Conservation (phyloP, 2,329 filamentous ascomycete species). For the Coniella lustricola region DNA sequence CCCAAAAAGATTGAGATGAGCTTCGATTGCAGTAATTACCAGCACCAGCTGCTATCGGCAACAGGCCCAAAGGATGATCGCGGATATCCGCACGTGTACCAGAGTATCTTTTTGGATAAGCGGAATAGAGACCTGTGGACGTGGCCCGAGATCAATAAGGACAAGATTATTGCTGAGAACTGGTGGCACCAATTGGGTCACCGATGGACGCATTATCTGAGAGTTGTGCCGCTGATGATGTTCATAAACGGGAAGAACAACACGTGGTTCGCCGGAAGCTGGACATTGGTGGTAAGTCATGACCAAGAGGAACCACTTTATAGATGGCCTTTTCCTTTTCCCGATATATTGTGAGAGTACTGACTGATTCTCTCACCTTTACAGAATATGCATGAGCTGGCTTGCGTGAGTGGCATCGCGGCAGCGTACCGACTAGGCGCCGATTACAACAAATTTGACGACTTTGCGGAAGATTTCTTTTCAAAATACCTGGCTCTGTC, state of each 20-base stretch:
- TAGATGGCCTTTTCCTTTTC: neutral
- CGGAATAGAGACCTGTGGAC: constrained; percentile 50
- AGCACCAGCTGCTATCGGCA: constrained; percentile 56
- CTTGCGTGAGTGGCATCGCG: constrained; percentile 63
- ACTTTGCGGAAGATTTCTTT: constrained; percentile 41
- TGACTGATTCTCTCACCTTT: neutral
- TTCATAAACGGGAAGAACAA: constrained; percentile 58
- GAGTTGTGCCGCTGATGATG: constrained; percentile 66
- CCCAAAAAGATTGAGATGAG: constrained; percentile 58
- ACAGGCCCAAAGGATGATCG: constrained; percentile 16
- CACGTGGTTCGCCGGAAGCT: constrained; percentile 58
- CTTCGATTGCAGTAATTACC: constrained; percentile 71
- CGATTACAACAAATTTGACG: constrained; percentile 53
- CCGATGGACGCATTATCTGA: constrained; percentile 54
- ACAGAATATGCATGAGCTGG: constrained; percentile 62
- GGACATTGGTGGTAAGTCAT: constrained; percentile 57
- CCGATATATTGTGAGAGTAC: neutral
- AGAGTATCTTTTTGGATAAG: constrained; percentile 61
- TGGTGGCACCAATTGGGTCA: constrained; percentile 66
- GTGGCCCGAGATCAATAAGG: constrained; percentile 49
- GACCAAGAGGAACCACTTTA: neutral
- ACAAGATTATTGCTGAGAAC: constrained; percentile 54
- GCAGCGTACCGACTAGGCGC: constrained; percentile 64
- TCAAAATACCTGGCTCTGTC: constrained; percentile 39
- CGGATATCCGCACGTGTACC: constrained; percentile 58